Percentiles rank a stretch among this genome's conserved stretches.
Conservation (phyloP, 768 basidiomycete genomes). For the Lactarius hatsudake region DNA sequence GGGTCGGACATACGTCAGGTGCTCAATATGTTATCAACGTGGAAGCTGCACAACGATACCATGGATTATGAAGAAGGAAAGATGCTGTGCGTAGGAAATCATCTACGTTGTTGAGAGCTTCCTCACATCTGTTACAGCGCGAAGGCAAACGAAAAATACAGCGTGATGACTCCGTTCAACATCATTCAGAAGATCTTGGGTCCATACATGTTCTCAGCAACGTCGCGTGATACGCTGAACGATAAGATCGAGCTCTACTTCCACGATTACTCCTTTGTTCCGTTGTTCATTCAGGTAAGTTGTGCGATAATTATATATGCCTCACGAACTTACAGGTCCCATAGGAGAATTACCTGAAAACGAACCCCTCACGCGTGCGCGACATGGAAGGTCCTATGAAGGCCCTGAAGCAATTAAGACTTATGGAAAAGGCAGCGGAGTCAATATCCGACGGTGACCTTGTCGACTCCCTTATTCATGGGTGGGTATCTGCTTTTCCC, state of each 20-base stretch:
- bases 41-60: slow-evolving; percentile 75
- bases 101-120: background rate
- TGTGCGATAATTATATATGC: background rate
- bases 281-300: slow-evolving; percentile 89
- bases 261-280: slow-evolving; percentile 92
- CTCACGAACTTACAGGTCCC: background rate
- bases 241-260: slow-evolving; percentile 98
- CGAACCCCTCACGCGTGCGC: slow-evolving; percentile 60
- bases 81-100: slow-evolving; percentile 59
- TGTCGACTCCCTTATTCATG: slow-evolving; percentile 90
- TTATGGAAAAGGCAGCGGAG: slow-evolving; percentile 86
- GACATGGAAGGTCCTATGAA: slow-evolving; percentile 61
- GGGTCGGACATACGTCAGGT: slow-evolving; percentile 98
- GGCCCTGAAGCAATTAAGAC: slow-evolving; percentile 65
- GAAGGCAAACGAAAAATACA: slow-evolving; percentile 89
- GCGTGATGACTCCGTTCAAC: slow-evolving; percentile 88
- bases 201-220: slow-evolving; percentile 85
- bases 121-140: slow-evolving; percentile 33
- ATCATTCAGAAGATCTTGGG: slow-evolving; percentile 87
- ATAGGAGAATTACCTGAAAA: slow-evolving; percentile 94
- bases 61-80: slow-evolving; percentile 95
- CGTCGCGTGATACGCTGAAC: slow-evolving; percentile 72
- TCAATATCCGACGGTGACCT: slow-evolving; percentile 95
- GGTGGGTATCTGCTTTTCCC: slow-evolving; percentile 68
- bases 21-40: slow-evolving; percentile 96